Evolutionary conservation across 257 asterid genomes (phyloP).

Genomic region (Scutellaria galericulata): DNA sequence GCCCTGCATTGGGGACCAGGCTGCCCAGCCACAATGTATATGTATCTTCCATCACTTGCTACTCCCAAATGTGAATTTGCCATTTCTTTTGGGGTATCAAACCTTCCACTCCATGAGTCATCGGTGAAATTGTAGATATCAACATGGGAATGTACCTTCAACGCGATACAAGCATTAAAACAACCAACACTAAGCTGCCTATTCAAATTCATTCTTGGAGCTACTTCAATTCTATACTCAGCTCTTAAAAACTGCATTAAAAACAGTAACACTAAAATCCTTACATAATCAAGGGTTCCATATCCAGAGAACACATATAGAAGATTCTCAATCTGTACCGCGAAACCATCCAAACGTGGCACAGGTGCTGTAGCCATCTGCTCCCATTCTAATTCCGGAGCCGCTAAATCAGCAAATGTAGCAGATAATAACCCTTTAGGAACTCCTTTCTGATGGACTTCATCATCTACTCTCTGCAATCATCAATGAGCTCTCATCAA

Average conservation of each 20-base stretch:
- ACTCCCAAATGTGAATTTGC: slow-evolving; percentile 81
- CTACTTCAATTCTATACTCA: background rate
- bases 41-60: slow-evolving; percentile 76
- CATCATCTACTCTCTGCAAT: slow-evolving; percentile 31
- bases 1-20: slow-evolving; percentile 72
- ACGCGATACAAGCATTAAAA: slow-evolving; percentile 7
- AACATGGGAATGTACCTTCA: slow-evolving; percentile 77
- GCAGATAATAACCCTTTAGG: slow-evolving; percentile 50
- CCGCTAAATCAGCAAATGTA: slow-evolving; percentile 81
- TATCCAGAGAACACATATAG: slow-evolving; percentile 68
- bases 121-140: slow-evolving; percentile 69
- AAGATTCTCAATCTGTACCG: slow-evolving; percentile 65
- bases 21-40: slow-evolving; percentile 70
- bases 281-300: slow-evolving; percentile 66
- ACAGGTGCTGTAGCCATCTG: slow-evolving; percentile 80
- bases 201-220: background rate
- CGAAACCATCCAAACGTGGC: slow-evolving; percentile 78
- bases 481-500: background rate
- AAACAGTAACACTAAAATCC: background rate
- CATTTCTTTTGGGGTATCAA: slow-evolving; percentile 70
- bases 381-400: slow-evolving; percentile 79
- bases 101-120: slow-evolving; percentile 59
- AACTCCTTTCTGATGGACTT: slow-evolving; percentile 24
- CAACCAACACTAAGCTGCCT: background rate
- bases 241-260: slow-evolving; percentile 1